A percentile compares a stretch with the other conserved stretches of the same genome.
Evolutionary conservation across 441 rosid genomes (phyloP).

Genomic region (Breynia disticha): DNA sequence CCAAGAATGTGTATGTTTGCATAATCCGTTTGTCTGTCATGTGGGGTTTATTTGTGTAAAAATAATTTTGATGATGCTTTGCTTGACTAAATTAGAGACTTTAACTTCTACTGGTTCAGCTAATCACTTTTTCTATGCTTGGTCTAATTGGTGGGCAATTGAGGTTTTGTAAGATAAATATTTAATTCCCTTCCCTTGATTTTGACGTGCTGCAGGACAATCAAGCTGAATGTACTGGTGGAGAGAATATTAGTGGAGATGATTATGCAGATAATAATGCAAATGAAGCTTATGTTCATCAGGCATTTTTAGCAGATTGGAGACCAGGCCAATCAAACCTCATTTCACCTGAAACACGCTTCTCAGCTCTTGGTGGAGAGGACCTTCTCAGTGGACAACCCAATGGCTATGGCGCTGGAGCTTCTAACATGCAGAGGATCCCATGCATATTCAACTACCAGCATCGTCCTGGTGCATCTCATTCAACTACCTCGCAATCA

Average conservation of each 20-base stretch:
- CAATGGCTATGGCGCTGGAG: slow-evolving; percentile 17
- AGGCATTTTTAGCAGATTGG: slow-evolving; percentile 86
- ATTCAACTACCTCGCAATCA: slow-evolving; percentile 28
- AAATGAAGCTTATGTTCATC: slow-evolving; percentile 70
- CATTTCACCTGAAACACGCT: slow-evolving; percentile 25
- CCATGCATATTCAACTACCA: slow-evolving; percentile 23
- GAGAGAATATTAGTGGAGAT: slow-evolving; percentile 49
- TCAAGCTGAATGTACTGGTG: slow-evolving; percentile 35
- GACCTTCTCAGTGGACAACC: slow-evolving; percentile 27
- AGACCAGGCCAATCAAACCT: slow-evolving; percentile 41
- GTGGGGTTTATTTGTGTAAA: too few relatives aligned
- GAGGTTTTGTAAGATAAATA: too few relatives aligned
- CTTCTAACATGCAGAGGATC: slow-evolving; percentile 25
- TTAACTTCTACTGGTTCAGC: too few relatives aligned
- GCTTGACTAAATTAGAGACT: too few relatives aligned
- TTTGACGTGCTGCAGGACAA: slow-evolving; percentile 35
- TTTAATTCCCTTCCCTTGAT: too few relatives aligned
- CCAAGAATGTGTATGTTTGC: too few relatives aligned
- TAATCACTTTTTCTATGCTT: too few relatives aligned
- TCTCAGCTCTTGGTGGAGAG: slow-evolving; percentile 24
- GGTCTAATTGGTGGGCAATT: too few relatives aligned
- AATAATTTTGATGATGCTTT: too few relatives aligned
- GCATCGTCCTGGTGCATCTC: slow-evolving; percentile 26
- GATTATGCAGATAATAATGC: slow-evolving; percentile 39
- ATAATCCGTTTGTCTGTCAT: too few relatives aligned